These are phyloP conservation scores for Tylopilus felleus DNA, from an alignment of 768 basidiomycete genomes.

Conservation along the genomic window DNA sequence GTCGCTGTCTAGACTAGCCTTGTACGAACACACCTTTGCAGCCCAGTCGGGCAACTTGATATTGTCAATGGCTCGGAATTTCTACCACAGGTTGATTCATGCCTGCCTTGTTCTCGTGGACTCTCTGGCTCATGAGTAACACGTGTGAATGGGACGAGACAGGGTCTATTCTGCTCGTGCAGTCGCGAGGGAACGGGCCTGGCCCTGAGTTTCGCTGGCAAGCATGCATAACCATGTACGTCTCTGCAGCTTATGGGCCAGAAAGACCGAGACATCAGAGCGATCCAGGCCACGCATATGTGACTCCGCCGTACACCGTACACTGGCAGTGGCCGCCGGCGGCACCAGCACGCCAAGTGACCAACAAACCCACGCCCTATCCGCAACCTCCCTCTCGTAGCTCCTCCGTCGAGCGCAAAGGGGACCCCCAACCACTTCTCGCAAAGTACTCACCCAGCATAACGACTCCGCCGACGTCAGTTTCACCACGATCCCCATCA, in stretches of 20 bases:
- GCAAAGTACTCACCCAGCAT: slow-evolving; percentile 6
- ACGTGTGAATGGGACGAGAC: slow-evolving; percentile 6
- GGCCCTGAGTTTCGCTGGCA: background rate
- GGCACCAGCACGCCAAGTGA: slow-evolving; percentile 23
- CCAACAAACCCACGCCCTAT: slow-evolving; percentile 13
- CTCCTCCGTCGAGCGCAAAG: slow-evolving; percentile 22
- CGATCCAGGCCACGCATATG: slow-evolving; percentile 23
- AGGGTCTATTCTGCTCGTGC: no score
- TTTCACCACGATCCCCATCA: slow-evolving; percentile 15
- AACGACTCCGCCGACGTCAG: slow-evolving; percentile 12
- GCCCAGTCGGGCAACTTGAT: background rate
- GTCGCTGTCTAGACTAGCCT: background rate
- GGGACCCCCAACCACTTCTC: slow-evolving; percentile 7
- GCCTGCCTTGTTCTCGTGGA: background rate
- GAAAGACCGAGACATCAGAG: slow-evolving; percentile 16
- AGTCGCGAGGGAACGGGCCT: background rate
- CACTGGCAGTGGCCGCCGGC: no score
- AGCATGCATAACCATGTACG: background rate
- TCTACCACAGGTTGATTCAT: no score
- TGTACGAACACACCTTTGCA: background rate
- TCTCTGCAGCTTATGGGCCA: slow-evolving; percentile 1
- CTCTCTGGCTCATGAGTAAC: background rate
- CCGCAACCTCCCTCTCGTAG: slow-evolving; percentile 18
- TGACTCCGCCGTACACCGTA: slow-evolving; percentile 22
- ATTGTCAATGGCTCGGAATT: background rate